Conservation (phyloP, 2,329 filamentous ascomycete species). For the Stylonectria norvegica region DNA sequence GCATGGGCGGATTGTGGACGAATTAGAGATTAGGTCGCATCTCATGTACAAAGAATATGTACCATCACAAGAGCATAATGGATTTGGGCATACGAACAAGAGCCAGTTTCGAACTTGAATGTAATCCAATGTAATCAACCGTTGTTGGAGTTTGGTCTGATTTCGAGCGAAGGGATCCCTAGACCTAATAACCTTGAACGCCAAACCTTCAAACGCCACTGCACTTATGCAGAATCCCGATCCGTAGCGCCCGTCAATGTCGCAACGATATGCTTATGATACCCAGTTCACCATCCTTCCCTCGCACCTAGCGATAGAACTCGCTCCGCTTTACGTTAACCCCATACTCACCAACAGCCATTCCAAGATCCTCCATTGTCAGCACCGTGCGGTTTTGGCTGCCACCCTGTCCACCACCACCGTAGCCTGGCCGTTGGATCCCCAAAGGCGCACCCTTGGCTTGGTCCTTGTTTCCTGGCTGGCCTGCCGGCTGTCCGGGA, state of each 20-base stretch:
- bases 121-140: not conserved
- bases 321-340: slow-evolving; percentile 97
- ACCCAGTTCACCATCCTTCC: slow-evolving; percentile 7
- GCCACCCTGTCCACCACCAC: slow-evolving; percentile 83
- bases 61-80: slow-evolving; percentile 22
- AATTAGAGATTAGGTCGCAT: slow-evolving; percentile 16
- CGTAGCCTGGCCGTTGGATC: slow-evolving; percentile 74
- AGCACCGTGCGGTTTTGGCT: slow-evolving; percentile 89
- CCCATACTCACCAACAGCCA: slow-evolving; percentile 96
- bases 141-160: not conserved
- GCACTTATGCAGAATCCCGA: slow-evolving; percentile 8
- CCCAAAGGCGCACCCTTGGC: slow-evolving; percentile 61
- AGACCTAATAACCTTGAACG: not conserved
- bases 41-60: slow-evolving; percentile 31
- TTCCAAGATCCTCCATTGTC: slow-evolving; percentile 97
- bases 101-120: too few species aligned
- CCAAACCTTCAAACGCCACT: slow-evolving; percentile 1
- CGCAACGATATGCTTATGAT: slow-evolving; percentile 9
- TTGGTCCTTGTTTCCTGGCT: slow-evolving; percentile 54
- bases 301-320: slow-evolving; percentile 72
- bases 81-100: not conserved
- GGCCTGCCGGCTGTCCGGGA: slow-evolving; percentile 58
- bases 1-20: not conserved
- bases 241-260: slow-evolving; percentile 22
- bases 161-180: not conserved